These are phyloP conservation scores for Aspergillus fijiensis DNA, from an alignment of 2,329 filamentous ascomycete species.

Conservation along the genomic window DNA sequence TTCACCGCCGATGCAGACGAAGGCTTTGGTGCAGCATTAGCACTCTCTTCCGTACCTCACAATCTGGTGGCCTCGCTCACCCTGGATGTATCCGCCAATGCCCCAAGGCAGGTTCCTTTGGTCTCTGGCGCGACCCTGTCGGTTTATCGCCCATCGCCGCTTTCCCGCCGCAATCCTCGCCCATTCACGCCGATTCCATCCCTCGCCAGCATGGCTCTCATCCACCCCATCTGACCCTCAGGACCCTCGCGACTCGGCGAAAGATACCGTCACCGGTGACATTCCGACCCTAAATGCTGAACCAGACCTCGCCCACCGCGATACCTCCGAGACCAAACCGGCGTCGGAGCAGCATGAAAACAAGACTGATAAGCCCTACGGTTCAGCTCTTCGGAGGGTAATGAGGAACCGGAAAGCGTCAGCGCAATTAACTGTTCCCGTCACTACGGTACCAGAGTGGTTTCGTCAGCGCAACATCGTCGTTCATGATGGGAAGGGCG, in stretches of 20 bases:
- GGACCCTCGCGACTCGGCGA: slow-evolving; percentile 21
- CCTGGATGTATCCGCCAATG: slow-evolving; percentile 42
- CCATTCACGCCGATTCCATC: slow-evolving; percentile 34
- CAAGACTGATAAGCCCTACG: slow-evolving; percentile 36
- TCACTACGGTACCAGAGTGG: slow-evolving; percentile 37
- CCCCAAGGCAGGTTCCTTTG: slow-evolving; percentile 37
- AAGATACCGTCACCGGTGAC: slow-evolving; percentile 24
- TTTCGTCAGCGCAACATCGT: slow-evolving; percentile 39
- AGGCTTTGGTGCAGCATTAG: slow-evolving; percentile 18
- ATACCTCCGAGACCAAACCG: slow-evolving; percentile 13
- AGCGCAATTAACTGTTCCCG: slow-evolving; percentile 21
- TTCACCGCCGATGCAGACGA: slow-evolving; percentile 17
- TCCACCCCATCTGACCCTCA: slow-evolving; percentile 31
- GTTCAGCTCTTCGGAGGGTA: slow-evolving; percentile 40
- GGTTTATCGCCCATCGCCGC: slow-evolving; percentile 39
- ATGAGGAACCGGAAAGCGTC: slow-evolving; percentile 35
- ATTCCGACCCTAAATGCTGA: slow-evolving; percentile 20
- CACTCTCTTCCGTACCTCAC: slow-evolving; percentile 16
- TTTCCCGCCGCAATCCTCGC: slow-evolving; percentile 29
- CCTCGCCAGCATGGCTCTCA: slow-evolving; percentile 31
- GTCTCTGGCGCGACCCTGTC: slow-evolving; percentile 37
- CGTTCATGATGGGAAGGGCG: slow-evolving; percentile 20
- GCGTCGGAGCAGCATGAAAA: slow-evolving; percentile 20
- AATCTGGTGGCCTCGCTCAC: slow-evolving; percentile 26
- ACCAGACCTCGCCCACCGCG: slow-evolving; percentile 16